Conservation (phyloP, 106 monocot species). For the Phalaenopsis aphrodite region DNA sequence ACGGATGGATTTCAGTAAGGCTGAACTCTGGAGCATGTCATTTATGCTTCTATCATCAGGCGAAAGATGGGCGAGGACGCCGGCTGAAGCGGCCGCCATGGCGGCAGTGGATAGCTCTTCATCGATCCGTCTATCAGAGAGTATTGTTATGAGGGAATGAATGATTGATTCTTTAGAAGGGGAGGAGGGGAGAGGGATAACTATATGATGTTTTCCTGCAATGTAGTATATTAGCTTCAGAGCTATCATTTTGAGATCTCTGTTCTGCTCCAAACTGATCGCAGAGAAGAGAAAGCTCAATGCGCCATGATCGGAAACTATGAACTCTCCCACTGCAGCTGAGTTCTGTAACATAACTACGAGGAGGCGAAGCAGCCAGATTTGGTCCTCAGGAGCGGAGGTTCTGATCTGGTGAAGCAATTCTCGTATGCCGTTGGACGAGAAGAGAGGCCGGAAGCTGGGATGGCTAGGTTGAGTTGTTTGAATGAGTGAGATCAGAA, state of each 20-base stretch:
- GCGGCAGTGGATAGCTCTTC: constrained; percentile 10
- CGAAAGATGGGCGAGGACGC: constrained; percentile 7
- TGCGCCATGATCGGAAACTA: background rate
- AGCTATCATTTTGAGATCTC: background rate
- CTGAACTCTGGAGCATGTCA: constrained; percentile 1
- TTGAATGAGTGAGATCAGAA: constrained; percentile 6
- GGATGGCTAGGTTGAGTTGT: background rate
- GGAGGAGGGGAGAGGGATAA: constrained; percentile 12
- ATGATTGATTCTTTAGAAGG: background rate
- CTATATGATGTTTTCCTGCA: background rate
- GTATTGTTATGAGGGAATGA: background rate
- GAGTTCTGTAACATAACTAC: constrained; percentile 8
- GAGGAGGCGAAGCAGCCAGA: constrained; percentile 6
- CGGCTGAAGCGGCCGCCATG: background rate
- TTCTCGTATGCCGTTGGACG: constrained; percentile 7
- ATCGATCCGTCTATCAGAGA: background rate
- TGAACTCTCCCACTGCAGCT: background rate
- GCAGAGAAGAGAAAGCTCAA: constrained; percentile 3
- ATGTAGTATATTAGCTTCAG: constrained; percentile 9
- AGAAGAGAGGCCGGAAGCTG: constrained; percentile 5
- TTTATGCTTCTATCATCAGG: constrained; percentile 1
- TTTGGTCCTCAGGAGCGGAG: background rate
- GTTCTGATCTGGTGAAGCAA: background rate
- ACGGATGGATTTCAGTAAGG: constrained; percentile 6
- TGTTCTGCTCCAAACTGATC: background rate